Conservation (phyloP, 192 early-diverging fungal genomes). For the Umbelopsis sp. region DNA sequence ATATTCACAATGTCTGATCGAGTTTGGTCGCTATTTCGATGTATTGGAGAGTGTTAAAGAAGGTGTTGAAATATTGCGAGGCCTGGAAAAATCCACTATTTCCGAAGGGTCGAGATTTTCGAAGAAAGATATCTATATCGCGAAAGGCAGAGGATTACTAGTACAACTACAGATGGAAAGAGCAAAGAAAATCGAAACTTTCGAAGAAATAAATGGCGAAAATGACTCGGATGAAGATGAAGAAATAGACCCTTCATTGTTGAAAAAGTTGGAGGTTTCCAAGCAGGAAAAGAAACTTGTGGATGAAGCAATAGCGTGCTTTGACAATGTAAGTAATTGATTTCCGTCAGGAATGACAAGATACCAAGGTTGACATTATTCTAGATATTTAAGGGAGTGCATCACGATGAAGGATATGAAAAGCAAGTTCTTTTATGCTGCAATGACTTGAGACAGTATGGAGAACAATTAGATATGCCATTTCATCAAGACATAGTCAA, state of each 20-base stretch:
- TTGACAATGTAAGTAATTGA: constrained; percentile 21
- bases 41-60: constrained; percentile 39
- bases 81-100: neutral
- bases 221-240: constrained; percentile 28
- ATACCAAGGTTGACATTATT: neutral
- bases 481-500: neutral
- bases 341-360: no score
- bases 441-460: constrained; percentile 22
- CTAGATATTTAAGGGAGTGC: neutral
- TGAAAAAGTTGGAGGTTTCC: constrained; percentile 16
- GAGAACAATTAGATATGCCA: constrained; percentile 21
- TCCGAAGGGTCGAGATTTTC: neutral
- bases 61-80: constrained; percentile 25
- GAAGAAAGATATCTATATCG: neutral
- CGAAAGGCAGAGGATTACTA: constrained; percentile 16
- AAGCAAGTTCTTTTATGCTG: neutral
- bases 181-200: constrained; percentile 1
- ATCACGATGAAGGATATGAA: neutral
- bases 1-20: constrained; percentile 32
- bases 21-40: constrained; percentile 26
- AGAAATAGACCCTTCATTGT: constrained; percentile 9
- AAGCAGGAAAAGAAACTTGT: constrained; percentile 28
- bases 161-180: constrained; percentile 11
- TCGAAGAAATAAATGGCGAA: constrained; percentile 1
- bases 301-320: constrained; percentile 13